Conservation (phyloP, 768 basidiomycete species). For the Naganishia vaughanmartiniae region DNA sequence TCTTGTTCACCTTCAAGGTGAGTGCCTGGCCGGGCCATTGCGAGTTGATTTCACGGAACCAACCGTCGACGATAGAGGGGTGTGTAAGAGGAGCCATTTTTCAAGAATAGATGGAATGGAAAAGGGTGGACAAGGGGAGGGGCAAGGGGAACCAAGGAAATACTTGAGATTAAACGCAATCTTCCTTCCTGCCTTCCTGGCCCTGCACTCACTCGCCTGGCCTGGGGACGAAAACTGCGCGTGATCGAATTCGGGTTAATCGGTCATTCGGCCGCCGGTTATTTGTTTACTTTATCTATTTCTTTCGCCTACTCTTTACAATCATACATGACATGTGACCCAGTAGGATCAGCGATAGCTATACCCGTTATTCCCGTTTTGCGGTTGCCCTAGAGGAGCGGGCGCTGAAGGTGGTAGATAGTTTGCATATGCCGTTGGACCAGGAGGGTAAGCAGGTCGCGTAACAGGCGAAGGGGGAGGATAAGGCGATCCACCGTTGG, state of each 20-base stretch:
- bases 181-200: no score
- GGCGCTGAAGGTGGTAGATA: no score
- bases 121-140: neutral
- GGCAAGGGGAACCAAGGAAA: neutral
- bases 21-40: constrained; percentile 95
- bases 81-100: constrained; percentile 49
- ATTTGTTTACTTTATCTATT: no score
- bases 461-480: constrained; percentile 5
- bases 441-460: constrained; percentile 3
- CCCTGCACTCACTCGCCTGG: neutral
- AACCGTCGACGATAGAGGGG: constrained; percentile 52
- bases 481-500: neutral
- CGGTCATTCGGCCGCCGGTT: neutral
- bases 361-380: neutral
- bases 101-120: neutral
- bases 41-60: constrained; percentile 82
- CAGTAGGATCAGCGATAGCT: neutral
- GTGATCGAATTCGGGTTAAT: neutral
- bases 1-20: constrained; percentile 92
- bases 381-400: no score
- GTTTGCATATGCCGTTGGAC: neutral
- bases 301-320: no score
- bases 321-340: neutral
- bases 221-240: neutral
- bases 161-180: neutral